Conservation (phyloP, 2,329 filamentous ascomycete genomes). For the Biscogniauxia mediterranea region DNA sequence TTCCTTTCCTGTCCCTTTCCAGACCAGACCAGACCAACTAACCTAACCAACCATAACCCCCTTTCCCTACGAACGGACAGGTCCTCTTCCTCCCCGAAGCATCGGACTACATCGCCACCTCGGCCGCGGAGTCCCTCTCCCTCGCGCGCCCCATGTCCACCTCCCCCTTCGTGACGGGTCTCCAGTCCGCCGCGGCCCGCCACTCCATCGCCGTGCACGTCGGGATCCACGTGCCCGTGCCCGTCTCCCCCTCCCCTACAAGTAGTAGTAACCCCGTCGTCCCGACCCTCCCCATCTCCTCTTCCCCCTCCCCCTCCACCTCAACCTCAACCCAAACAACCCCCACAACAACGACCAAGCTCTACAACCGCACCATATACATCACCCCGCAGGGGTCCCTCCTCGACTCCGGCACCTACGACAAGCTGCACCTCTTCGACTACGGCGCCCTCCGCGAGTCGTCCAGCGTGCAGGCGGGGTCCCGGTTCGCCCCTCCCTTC, state of each 20-base stretch:
- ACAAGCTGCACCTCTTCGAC: slow-evolving; percentile 92
- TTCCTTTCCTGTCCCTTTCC: neutral
- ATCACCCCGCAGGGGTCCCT: slow-evolving; percentile 46
- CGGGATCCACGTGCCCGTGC: slow-evolving; percentile 77
- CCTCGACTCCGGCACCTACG: slow-evolving; percentile 54
- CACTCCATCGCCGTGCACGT: slow-evolving; percentile 74
- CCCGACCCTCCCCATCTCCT: slow-evolving; percentile 13
- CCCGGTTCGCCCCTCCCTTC: slow-evolving; percentile 65
- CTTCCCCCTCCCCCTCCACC: slow-evolving; percentile 7
- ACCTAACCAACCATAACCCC: neutral
- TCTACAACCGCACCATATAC: slow-evolving; percentile 55
- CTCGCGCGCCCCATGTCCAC: slow-evolving; percentile 65
- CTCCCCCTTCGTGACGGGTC: slow-evolving; percentile 73
- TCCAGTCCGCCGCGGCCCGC: slow-evolving; percentile 64
- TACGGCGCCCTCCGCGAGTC: slow-evolving; percentile 50
- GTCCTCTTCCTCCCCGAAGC: slow-evolving; percentile 91
- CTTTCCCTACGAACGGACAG: slow-evolving; percentile 35
- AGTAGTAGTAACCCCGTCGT: slow-evolving; percentile 24
- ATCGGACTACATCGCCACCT: slow-evolving; percentile 78
- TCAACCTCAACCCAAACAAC: neutral
- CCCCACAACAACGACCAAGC: slow-evolving; percentile 30
- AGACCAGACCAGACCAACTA: slow-evolving; percentile 15
- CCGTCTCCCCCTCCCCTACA: slow-evolving; percentile 2
- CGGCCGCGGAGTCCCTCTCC: slow-evolving; percentile 63
- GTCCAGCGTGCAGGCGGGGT: slow-evolving; percentile 66